Conservation (phyloP, 1,284 basidiomycete species). For the Pseudomicrostroma phylloplanum region DNA sequence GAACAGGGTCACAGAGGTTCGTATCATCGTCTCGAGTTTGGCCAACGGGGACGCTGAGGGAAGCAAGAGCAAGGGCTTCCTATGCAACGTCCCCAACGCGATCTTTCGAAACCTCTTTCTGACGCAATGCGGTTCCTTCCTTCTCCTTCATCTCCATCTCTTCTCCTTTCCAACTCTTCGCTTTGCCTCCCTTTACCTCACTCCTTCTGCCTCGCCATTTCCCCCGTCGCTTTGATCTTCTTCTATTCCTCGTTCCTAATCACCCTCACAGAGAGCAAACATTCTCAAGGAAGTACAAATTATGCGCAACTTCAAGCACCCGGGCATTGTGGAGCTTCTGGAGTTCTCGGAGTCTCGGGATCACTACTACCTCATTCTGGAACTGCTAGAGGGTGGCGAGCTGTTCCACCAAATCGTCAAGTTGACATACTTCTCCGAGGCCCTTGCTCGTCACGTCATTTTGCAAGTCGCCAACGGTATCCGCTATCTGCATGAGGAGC, state of each 20-base stretch:
- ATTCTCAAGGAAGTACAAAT: constrained; percentile 99
- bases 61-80: too few species aligned
- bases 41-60: too few species aligned
- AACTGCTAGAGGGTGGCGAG: constrained; percentile 77
- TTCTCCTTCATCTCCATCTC: too few species aligned
- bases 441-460: constrained; percentile 71
- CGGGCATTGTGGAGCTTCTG: constrained; percentile 66
- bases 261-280: constrained; percentile 72
- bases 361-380: constrained; percentile 88
- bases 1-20: constrained; percentile 46
- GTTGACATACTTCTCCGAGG: constrained; percentile 93
- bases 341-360: constrained; percentile 70
- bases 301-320: constrained; percentile 90
- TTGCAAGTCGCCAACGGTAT: constrained; percentile 94
- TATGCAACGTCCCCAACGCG: too few species aligned
- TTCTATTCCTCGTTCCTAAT: not conserved
- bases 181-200: too few species aligned
- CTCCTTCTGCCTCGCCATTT: too few species aligned
- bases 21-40: constrained; percentile 13
- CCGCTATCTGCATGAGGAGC: constrained; percentile 91
- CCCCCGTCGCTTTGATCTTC: not conserved
- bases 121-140: too few species aligned
- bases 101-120: too few species aligned
- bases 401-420: constrained; percentile 99
- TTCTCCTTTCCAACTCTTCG: too few species aligned